phyloP scores from a whole-genome alignment of 108 stramenopile species.

The Skeletonema potamos region DNA sequence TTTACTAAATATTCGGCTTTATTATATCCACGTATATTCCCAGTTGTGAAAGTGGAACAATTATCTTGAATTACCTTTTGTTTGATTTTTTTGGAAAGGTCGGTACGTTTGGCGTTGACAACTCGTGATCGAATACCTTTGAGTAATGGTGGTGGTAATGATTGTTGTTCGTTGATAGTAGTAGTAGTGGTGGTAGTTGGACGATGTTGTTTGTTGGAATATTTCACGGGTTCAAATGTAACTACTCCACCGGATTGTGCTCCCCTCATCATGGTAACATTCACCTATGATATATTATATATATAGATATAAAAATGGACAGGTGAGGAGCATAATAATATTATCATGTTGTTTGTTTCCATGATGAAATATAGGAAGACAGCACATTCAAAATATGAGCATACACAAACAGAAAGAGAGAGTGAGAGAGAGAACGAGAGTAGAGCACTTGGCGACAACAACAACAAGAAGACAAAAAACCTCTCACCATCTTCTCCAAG shows the following conservation, averaged over 20 bases:
- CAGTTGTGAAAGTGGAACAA: constrained; percentile 12
- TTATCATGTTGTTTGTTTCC: too few species aligned
- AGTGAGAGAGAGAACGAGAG: too few species aligned
- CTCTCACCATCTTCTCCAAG: constrained; percentile 65
- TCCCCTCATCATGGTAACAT: constrained; percentile 88
- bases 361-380: too few species aligned
- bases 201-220: constrained; percentile 4
- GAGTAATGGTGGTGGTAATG: constrained; percentile 19
- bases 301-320: too few species aligned
- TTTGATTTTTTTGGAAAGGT: constrained; percentile 58
- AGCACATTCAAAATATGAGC: neutral
- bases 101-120: constrained; percentile 80
- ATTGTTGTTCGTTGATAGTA: constrained; percentile 1
- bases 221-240: constrained; percentile 41
- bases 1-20: constrained; percentile 20
- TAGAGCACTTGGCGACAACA: too few species aligned
- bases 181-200: neutral
- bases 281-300: constrained; percentile 22
- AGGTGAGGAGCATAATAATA: neutral
- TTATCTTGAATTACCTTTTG: constrained; percentile 42
- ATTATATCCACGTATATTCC: constrained; percentile 37
- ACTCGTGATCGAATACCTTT: constrained; percentile 67
- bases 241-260: constrained; percentile 84
- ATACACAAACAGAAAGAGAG: too few species aligned
- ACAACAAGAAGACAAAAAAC: neutral